phyloP scores from a whole-genome alignment of 306 rosid species.

The Sechiopsis laciniata region DNA sequence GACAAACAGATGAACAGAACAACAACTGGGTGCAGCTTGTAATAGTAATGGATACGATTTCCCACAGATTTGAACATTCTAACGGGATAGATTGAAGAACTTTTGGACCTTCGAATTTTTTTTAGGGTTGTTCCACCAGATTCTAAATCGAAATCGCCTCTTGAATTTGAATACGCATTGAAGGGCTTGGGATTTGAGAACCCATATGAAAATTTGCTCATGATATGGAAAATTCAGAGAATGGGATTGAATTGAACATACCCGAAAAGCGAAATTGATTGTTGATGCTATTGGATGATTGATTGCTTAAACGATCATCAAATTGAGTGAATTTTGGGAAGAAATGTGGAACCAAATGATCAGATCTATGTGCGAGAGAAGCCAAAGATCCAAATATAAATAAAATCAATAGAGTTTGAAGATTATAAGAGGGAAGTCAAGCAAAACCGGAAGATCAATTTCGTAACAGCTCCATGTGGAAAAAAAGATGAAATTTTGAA shows the following conservation, averaged over 20 bases:
- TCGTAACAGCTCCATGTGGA: background rate
- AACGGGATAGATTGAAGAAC: conserved; percentile 28
- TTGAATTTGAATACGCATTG: conserved; percentile 46
- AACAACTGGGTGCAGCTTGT: conserved; percentile 55
- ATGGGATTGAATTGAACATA: conserved; percentile 13
- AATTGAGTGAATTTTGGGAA: background rate
- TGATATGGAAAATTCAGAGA: conserved; percentile 21
- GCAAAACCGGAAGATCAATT: background rate
- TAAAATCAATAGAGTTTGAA: background rate
- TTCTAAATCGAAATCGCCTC: conserved; percentile 66
- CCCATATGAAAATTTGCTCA: conserved; percentile 54
- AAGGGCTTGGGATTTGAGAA: conserved; percentile 56
- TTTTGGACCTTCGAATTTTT: conserved; percentile 53
- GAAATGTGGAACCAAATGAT: background rate
- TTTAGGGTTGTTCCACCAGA: conserved; percentile 41
- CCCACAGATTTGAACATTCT: conserved; percentile 63
- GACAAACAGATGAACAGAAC: conserved; percentile 40
- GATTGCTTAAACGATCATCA: background rate
- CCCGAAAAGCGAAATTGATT: conserved; percentile 3
- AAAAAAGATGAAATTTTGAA: background rate
- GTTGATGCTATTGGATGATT: conserved; percentile 7
- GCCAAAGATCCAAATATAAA: background rate
- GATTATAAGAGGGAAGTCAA: background rate
- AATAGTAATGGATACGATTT: conserved; percentile 45
- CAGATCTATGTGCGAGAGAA: conserved; percentile 1